Evolutionary conservation across 176 grass and related monocot genomes (phyloP), one percentile per base, ranked within the genome.

Genomic region (Sorghum bicolor): DNA sequence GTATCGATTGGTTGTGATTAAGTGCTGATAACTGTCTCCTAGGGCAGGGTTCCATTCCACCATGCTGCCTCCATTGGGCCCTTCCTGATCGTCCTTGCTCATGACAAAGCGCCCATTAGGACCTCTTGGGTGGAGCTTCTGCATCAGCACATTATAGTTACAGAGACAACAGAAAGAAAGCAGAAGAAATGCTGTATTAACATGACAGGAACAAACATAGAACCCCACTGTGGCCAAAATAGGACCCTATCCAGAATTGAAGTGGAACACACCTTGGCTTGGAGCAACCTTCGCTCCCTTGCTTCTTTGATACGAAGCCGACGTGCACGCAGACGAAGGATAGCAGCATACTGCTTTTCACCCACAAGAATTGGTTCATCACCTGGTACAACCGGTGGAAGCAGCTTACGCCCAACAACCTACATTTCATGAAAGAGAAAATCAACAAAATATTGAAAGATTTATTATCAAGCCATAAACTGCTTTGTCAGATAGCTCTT

Each of bases 301-400:
- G 78, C 82, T 37, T 78, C 86, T 70, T 91, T 77, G 26, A 74
- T 41, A 85, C 84, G 86, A 81, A 67, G 89, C 29, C 78, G 79
- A 4, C 22, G 64, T 7, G 16, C 22, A 10, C 89, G 89, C 13
- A 74, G 72, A 26, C 89, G 87, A 80, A 94, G 71, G 60, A 94
- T 94, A 70, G 84, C 81, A 76, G 87, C 75, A 75, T 87, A 85
- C 60, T 89, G 92, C 61, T 83, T 94, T 60, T 79, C 89, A 26
- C 78, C 83, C 68, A 94, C 92, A 83, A 87, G 89, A 64, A 77
- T 53, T 11, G 81, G 87, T 57, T 78, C 84, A 65, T 75, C 81
- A 65, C 70, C 41, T 48, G 90, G 61, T 72, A 55, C 74, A 76
- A 71, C 43, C 28, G 80, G 77, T 48, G 86, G 88, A 40, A 88